Base-by-base conservation (phyloP, 106 monocot species). In the Allium fistulosum region DNA sequence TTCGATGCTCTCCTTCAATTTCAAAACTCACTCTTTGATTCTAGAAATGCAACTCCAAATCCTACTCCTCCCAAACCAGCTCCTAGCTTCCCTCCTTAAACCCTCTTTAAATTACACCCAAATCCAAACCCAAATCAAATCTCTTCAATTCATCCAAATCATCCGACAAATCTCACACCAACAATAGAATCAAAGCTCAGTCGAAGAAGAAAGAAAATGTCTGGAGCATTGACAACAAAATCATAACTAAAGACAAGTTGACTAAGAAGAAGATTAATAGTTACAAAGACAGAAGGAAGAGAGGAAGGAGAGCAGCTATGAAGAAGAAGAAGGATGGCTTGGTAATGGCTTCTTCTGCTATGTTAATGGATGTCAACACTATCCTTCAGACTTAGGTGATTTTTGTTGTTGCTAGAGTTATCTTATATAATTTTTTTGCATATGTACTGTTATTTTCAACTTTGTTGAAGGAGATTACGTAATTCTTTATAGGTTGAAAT, bases 331-430 rank as follows among this genome's bases (percentile, higher is more conserved):
- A n/a, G n/a, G n/a, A n/a, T n/a, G n/a, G n/a, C n/a, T n/a, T n/a
- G n/a, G n/a, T n/a, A n/a, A n/a, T n/a, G 71, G 86, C 88, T 50
- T 88, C 96, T 4, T 74, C 75, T 4, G 75, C 83, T 17, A 92
- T 96, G 96, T 67, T 86, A 18, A 75, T 77, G 75, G 86, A 96
- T 80, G 57, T 88, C 26, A 92, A 92, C 73, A 88, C 77, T 5
- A 92, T 96, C 37, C 80, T 96, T 62, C 92, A 96, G 65, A 86
- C 96, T 11, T 88, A 92, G 92, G 96, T 96, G 26, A 17, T n/a
- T n/a, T n/a, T n/a, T n/a, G n/a, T n/a, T n/a, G n/a, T n/a, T n/a
- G n/a, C n/a, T n/a, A n/a, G n/a, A n/a, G n/a, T n/a, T n/a, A 14
- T 17, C 10, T 10, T 10, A 12, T 37, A n/a, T 15, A 14, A 3